Conservation (phyloP, 2,329 filamentous ascomycete species). For the Pezicula neosporulosa region DNA sequence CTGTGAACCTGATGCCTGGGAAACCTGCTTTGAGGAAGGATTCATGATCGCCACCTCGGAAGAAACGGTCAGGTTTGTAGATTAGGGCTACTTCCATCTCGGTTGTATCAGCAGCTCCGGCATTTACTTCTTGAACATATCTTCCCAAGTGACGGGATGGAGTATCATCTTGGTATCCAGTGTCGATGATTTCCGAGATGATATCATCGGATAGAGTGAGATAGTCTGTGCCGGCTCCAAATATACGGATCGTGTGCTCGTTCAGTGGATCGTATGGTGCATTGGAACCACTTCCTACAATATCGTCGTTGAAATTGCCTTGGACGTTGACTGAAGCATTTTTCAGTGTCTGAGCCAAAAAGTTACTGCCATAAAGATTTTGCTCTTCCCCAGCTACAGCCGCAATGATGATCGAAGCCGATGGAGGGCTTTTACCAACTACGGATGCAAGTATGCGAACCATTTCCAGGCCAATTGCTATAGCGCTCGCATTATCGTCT, state of each 20-base stretch:
- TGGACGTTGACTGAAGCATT: conserved; percentile 51
- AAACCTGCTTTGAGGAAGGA: conserved; percentile 51
- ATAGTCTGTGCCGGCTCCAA: conserved; percentile 33
- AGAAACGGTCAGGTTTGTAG: conserved; percentile 52
- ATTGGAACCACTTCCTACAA: conserved; percentile 44
- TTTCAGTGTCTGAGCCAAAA: conserved; percentile 44
- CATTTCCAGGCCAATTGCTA: conserved; percentile 47
- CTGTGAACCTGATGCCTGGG: conserved; percentile 48
- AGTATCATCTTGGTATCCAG: conserved; percentile 50
- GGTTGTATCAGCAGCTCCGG: conserved; percentile 43
- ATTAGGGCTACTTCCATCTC: conserved; percentile 54
- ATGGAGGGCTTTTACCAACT: conserved; percentile 40
- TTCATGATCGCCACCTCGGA: conserved; percentile 52
- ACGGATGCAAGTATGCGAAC: conserved; percentile 40
- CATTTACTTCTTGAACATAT: conserved; percentile 46
- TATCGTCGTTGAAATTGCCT: conserved; percentile 55
- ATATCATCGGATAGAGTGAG: conserved; percentile 2
- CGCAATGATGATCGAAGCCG: conserved; percentile 50
- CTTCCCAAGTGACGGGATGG: conserved; percentile 51
- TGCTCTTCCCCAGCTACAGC: conserved; percentile 58
- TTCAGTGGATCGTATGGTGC: conserved; percentile 41
- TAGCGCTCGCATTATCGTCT: conserved; percentile 53
- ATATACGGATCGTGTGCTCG: conserved; percentile 50
- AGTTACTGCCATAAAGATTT: conserved; percentile 46
- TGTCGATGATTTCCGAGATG: conserved; percentile 27